Evolutionary conservation across 176 grass and related monocot genomes (phyloP).

Genomic region (Phoenix dactylifera): DNA sequence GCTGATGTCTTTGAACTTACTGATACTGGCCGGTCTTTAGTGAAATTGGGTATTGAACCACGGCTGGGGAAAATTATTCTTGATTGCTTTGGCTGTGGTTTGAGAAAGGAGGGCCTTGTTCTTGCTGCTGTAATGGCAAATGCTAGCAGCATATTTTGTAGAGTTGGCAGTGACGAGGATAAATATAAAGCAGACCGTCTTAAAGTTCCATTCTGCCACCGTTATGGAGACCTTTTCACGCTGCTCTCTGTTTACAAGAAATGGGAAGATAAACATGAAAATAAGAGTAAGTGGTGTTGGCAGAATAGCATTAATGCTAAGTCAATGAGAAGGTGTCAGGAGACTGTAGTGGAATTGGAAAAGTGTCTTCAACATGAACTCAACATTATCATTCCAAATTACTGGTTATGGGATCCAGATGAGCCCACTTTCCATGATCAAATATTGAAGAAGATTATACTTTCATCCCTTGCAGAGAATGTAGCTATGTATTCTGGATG

Average conservation of each 20-base stretch:
- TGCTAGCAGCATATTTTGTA: slow-evolving; percentile 95
- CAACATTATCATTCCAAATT: slow-evolving; percentile 69
- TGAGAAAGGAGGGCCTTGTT: slow-evolving; percentile 79
- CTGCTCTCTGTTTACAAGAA: slow-evolving; percentile 90
- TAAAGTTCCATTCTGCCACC: slow-evolving; percentile 75
- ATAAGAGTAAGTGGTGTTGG: slow-evolving; percentile 80
- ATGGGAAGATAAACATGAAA: slow-evolving; percentile 67
- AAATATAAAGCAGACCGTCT: slow-evolving; percentile 84
- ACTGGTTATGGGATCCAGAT: slow-evolving; percentile 81
- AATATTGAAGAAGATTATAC: slow-evolving; percentile 60
- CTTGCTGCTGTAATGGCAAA: slow-evolving; percentile 93
- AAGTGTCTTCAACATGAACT: slow-evolving; percentile 63
- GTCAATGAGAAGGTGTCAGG: slow-evolving; percentile 78
- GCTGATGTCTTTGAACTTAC: slow-evolving; percentile 52
- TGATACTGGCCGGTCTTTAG: slow-evolving; percentile 43
- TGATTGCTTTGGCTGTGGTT: slow-evolving; percentile 51
- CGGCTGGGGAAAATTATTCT: slow-evolving; percentile 94
- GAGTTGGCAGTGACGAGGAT: slow-evolving; percentile 67
- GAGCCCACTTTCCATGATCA: slow-evolving; percentile 41
- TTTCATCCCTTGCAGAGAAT: slow-evolving; percentile 71
- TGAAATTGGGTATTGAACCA: slow-evolving; percentile 85
- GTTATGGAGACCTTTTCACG: slow-evolving; percentile 85
- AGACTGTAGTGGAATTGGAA: slow-evolving; percentile 74
- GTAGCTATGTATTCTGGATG: slow-evolving; percentile 81
- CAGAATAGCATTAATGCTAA: slow-evolving; percentile 91